These are phyloP conservation scores for Coemansia umbellata DNA, from an alignment of 192 early-diverging fungal species.

Conservation along the genomic window DNA sequence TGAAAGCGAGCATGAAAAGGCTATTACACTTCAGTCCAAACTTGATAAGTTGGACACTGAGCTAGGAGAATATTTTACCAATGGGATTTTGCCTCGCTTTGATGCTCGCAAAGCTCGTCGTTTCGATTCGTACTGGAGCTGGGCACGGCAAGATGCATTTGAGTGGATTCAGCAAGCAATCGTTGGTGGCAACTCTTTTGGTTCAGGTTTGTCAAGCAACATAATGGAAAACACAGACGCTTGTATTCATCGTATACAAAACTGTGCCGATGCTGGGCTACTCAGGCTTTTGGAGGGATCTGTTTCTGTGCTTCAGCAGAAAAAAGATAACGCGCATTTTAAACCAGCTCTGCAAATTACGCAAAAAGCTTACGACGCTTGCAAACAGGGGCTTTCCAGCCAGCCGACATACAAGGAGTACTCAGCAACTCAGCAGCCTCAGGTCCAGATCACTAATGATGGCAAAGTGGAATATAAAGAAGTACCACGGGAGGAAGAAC, in stretches of 20 bases:
- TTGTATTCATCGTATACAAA: constrained; percentile 59
- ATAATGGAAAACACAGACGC: constrained; percentile 30
- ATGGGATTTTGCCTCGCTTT: constrained; percentile 79
- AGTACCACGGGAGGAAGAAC: constrained; percentile 65
- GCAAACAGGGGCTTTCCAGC: constrained; percentile 60
- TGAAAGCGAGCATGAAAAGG: constrained; percentile 58
- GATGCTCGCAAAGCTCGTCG: constrained; percentile 74
- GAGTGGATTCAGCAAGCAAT: constrained; percentile 74
- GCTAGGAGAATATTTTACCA: constrained; percentile 71
- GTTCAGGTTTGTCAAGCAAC: constrained; percentile 52
- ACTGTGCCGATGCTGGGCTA: constrained; percentile 69
- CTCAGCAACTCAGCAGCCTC: constrained; percentile 70
- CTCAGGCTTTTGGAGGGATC: constrained; percentile 78
- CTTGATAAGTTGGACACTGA: constrained; percentile 79
- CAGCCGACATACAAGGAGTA: constrained; percentile 85
- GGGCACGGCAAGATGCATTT: constrained; percentile 59
- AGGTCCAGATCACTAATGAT: constrained; percentile 63
- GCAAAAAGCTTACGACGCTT: constrained; percentile 68
- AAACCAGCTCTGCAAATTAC: constrained; percentile 50
- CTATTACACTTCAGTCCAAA: constrained; percentile 62
- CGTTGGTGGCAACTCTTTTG: constrained; percentile 69
- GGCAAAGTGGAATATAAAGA: constrained; percentile 82
- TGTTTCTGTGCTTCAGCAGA: constrained; percentile 59
- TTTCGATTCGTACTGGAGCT: constrained; percentile 97
- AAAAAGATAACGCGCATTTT: constrained; percentile 49